phyloP scores from a whole-genome alignment of 2,329 filamentous ascomycete genomes.

The Pyrenochaeta sp. region DNA sequence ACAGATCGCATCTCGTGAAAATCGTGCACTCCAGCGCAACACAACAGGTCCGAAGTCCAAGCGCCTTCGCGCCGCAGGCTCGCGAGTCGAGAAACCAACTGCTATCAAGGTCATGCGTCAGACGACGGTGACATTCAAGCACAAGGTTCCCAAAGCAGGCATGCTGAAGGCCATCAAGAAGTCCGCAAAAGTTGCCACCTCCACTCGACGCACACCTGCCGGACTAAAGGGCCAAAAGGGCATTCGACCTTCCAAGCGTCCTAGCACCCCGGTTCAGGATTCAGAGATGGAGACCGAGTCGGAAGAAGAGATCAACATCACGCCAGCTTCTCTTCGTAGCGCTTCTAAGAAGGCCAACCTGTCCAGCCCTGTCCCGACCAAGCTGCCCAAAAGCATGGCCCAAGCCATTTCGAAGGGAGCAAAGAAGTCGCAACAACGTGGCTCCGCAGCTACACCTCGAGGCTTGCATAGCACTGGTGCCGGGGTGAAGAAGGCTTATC shows the following conservation, averaged over 20 bases:
- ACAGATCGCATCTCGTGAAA: conserved; percentile 41
- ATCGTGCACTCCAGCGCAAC: conserved; percentile 39
- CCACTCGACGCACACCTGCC: conserved; percentile 11
- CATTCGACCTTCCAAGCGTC: conserved; percentile 16
- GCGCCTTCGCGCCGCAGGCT: conserved; percentile 15
- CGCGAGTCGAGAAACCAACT: conserved; percentile 13
- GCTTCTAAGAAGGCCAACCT: conserved; percentile 27
- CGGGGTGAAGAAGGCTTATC: conserved; percentile 16
- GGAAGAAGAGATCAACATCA: conserved; percentile 40
- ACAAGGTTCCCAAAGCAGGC: conserved; percentile 28
- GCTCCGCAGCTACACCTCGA: conserved; percentile 9
- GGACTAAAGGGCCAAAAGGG: conserved; percentile 19
- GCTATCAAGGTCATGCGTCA: conserved; percentile 25
- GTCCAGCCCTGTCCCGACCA: conserved; percentile 4
- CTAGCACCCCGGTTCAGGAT: conserved; percentile 25
- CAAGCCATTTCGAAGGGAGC: too few species aligned
- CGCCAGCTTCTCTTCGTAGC: conserved; percentile 46
- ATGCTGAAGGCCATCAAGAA: conserved; percentile 33
- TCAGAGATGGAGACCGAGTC: conserved; percentile 15
- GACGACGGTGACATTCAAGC: conserved; percentile 34
- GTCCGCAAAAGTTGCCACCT: conserved; percentile 13
- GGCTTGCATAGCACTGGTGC: conserved; percentile 20
- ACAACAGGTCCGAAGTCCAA: conserved; percentile 17
- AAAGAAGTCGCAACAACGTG: conserved; percentile 15
- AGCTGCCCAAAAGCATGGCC: not conserved